phyloP scores from a whole-genome alignment of 164 flowering plant genomes.

The Buxus sempervirens region DNA sequence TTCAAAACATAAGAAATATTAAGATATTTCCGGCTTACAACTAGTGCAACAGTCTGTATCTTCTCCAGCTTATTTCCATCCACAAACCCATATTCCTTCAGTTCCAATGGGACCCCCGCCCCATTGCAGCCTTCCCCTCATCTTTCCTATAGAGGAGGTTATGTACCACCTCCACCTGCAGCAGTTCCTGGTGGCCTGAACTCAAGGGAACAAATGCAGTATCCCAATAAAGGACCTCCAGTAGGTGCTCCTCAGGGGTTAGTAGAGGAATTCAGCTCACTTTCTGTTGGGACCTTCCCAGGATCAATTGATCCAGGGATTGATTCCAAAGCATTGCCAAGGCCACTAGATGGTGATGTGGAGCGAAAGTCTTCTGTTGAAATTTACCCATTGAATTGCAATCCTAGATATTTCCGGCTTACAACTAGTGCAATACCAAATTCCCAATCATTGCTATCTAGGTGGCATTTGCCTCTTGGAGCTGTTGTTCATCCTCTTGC shows the following conservation, averaged over 20 bases:
- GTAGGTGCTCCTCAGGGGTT: constrained; percentile 37
- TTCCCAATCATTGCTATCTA: constrained; percentile 61
- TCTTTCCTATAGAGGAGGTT: constrained; percentile 40
- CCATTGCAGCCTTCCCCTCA: constrained; percentile 22
- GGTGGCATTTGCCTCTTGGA: constrained; percentile 82
- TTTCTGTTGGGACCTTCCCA: constrained; percentile 51
- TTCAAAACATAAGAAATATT: too few species aligned
- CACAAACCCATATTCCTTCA: constrained; percentile 31
- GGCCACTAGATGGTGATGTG: constrained; percentile 65
- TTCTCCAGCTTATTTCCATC: constrained; percentile 23
- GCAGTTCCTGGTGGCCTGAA: constrained; percentile 18
- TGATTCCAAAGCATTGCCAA: constrained; percentile 55
- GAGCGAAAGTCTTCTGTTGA: constrained; percentile 41
- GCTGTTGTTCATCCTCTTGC: constrained; percentile 92
- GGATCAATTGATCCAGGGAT: constrained; percentile 60
- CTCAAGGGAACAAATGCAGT: constrained; percentile 16
- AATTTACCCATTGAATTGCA: constrained; percentile 54
- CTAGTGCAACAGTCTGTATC: constrained; percentile 20
- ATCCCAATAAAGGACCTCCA: constrained; percentile 41
- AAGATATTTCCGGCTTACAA: too few species aligned
- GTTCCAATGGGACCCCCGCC: constrained; percentile 48
- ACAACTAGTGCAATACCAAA: constrained; percentile 60
- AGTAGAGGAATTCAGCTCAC: constrained; percentile 56
- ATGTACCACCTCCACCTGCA: constrained; percentile 31
- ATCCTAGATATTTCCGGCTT: constrained; percentile 55